Evolutionary conservation across 106 monocot genomes (phyloP), one percentile per base, ranked within the genome.

Genomic region (Allium cepa): DNA sequence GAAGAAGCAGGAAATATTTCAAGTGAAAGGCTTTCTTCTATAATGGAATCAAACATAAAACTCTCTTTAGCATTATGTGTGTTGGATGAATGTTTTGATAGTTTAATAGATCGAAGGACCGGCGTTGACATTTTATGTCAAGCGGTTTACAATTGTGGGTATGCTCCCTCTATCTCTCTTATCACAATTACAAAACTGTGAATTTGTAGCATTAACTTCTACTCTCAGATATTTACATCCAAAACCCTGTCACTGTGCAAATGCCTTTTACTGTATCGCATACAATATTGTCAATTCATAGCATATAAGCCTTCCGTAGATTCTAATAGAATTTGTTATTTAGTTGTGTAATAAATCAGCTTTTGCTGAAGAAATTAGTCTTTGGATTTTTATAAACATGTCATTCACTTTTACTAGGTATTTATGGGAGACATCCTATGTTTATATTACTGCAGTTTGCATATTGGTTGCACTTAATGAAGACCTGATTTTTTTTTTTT

Each of bases 71-170:
- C 78, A 51, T 74, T 79, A 17, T 75, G 60, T 53, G 72, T 90
- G 10, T 57, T 90, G 17, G 60, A 83, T 59, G 86, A 90, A 72
- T 90, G 90, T 64, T 90, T 90, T 76, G 65, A 76, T 62, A 78
- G 83, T 69, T 60, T 81, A 15, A 47, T 76, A 9, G 86, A 90
- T 73, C 78, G 56, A 72, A 57, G 76, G 50, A 86, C 90, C 8
- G 80, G 78, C 27, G 69, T 86, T 0, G 86, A 90, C 56, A 71
- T 86, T 75, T 66, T 90, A 71, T 69, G 76, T 55, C 86, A 86
- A 79, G 90, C 83, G 69, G 80, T 86, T 69, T 86, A 73, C 57
- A 90, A 73, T 62, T 75, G 78, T 26, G 81, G 90, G 90, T 90
- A 83, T 48, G 85, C 36, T 50, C 46, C 17, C 58, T 61, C 49